Conservation (phyloP, 768 basidiomycete genomes). For the Dendrothele bispora region DNA sequence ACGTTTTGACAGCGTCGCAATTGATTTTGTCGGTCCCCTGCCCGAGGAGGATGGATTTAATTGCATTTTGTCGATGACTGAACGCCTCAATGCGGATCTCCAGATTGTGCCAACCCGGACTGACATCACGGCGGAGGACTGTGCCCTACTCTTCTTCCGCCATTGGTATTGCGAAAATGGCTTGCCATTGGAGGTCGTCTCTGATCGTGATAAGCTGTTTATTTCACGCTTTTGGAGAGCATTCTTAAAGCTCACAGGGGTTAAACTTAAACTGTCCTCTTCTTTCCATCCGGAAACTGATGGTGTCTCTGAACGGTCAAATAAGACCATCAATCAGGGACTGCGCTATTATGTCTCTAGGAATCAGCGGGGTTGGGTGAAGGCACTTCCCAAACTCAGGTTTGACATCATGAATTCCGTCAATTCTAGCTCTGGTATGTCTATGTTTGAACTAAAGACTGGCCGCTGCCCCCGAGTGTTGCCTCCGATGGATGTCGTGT, state of each 20-base stretch:
- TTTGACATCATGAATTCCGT: slow-evolving; percentile 32
- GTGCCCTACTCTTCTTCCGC: too few relatives aligned
- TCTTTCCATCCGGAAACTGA: slow-evolving; percentile 31
- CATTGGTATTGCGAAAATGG: slow-evolving; percentile 24
- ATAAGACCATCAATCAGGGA: slow-evolving; percentile 19
- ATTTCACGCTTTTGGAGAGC: slow-evolving; percentile 26
- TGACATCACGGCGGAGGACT: slow-evolving; percentile 13
- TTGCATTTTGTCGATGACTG: slow-evolving; percentile 24
- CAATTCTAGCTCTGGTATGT: slow-evolving; percentile 26
- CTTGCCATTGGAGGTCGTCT: slow-evolving; percentile 20
- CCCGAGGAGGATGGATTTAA: slow-evolving; percentile 26
- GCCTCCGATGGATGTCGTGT: slow-evolving; percentile 18
- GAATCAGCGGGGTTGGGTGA: slow-evolving; percentile 27
- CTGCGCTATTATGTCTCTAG: slow-evolving; percentile 12
- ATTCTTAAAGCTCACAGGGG: slow-evolving; percentile 15
- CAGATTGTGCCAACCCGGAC: slow-evolving; percentile 10
- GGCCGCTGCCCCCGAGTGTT: slow-evolving; percentile 20
- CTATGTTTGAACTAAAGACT: slow-evolving; percentile 24
- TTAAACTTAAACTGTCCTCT: slow-evolving; percentile 23
- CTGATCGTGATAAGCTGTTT: slow-evolving; percentile 27
- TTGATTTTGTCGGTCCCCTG: too few relatives aligned
- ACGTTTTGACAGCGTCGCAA: too few relatives aligned
- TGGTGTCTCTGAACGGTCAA: slow-evolving; percentile 22
- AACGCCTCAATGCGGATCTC: slow-evolving; percentile 14
- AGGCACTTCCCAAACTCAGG: slow-evolving; percentile 15